Evolutionary conservation across 2,329 filamentous ascomycete genomes (phyloP).

Genomic region (Westerdykella ornata): DNA sequence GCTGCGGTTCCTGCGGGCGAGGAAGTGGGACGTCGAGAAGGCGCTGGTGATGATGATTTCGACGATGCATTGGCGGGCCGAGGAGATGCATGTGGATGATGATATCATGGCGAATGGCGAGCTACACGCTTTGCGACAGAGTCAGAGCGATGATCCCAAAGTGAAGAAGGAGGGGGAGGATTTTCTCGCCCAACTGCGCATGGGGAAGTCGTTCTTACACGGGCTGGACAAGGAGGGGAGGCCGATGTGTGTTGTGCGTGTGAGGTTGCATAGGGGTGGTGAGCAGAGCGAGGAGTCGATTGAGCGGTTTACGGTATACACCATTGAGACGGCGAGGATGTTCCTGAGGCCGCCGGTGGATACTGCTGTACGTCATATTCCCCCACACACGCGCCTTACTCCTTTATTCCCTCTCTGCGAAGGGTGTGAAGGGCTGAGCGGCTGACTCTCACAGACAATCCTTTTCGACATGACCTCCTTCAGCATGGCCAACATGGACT

Average conservation of each 20-base stretch:
- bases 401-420: background rate
- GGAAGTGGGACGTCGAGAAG: slow-evolving; percentile 80
- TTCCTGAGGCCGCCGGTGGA: slow-evolving; percentile 73
- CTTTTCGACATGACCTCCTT: slow-evolving; percentile 96
- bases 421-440: background rate
- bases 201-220: slow-evolving; percentile 91
- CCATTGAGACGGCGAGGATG: slow-evolving; percentile 90
- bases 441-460: slow-evolving; percentile 57
- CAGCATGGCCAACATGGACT: slow-evolving; percentile 95
- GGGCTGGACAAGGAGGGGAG: slow-evolving; percentile 76
- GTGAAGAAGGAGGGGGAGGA: slow-evolving; percentile 65
- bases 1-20: slow-evolving; percentile 44
- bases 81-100: slow-evolving; percentile 80
- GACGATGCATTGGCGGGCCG: slow-evolving; percentile 83
- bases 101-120: slow-evolving; percentile 57
- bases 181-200: slow-evolving; percentile 73
- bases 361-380: slow-evolving; percentile 65
- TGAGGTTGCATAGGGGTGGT: slow-evolving; percentile 70
- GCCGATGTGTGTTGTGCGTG: slow-evolving; percentile 80
- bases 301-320: slow-evolving; percentile 85
- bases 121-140: slow-evolving; percentile 52
- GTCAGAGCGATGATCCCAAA: slow-evolving; percentile 52
- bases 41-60: slow-evolving; percentile 91
- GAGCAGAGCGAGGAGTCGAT: slow-evolving; percentile 77
- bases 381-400: too few species aligned